These are phyloP conservation scores for Ganoderma leucocontextum DNA, from an alignment of 1,284 basidiomycete species.

Conservation along the genomic window DNA sequence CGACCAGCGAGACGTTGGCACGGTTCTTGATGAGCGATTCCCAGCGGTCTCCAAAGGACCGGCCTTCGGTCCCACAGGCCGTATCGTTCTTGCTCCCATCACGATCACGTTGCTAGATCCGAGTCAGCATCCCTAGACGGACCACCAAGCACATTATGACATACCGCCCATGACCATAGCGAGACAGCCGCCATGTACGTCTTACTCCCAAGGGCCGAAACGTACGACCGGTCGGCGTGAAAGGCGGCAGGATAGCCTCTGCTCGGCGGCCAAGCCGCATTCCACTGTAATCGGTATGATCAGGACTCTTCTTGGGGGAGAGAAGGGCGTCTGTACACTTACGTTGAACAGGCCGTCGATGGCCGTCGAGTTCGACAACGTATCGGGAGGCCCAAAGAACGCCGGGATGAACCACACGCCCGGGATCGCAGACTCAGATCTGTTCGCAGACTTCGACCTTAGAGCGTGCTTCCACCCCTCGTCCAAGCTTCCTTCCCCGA, in stretches of 20 bases:
- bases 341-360: conserved; percentile 50
- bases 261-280: conserved; percentile 49
- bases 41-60: conserved; percentile 64
- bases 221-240: conserved; percentile 40
- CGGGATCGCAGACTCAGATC: conserved; percentile 24
- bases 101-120: neutral
- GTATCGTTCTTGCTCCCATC: neutral
- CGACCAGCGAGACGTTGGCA: conserved; percentile 54
- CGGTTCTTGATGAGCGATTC: conserved; percentile 61
- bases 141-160: neutral
- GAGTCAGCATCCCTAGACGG: neutral
- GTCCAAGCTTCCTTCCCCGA: conserved; percentile 46
- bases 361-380: conserved; percentile 37
- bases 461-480: conserved; percentile 46
- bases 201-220: conserved; percentile 37
- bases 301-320: neutral
- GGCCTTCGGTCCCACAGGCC: conserved; percentile 52
- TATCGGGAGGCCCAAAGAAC: conserved; percentile 46
- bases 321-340: conserved; percentile 23
- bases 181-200: conserved; percentile 51
- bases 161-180: conserved; percentile 62
- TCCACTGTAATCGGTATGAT: conserved; percentile 42
- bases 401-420: conserved; percentile 47
- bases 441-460: conserved; percentile 35
- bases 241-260: conserved; percentile 37